Percentiles rank a stretch among this genome's conserved stretches.
Conservation (phyloP, 2,329 filamentous ascomycete species). For the Pyrenophora seminiperda region DNA sequence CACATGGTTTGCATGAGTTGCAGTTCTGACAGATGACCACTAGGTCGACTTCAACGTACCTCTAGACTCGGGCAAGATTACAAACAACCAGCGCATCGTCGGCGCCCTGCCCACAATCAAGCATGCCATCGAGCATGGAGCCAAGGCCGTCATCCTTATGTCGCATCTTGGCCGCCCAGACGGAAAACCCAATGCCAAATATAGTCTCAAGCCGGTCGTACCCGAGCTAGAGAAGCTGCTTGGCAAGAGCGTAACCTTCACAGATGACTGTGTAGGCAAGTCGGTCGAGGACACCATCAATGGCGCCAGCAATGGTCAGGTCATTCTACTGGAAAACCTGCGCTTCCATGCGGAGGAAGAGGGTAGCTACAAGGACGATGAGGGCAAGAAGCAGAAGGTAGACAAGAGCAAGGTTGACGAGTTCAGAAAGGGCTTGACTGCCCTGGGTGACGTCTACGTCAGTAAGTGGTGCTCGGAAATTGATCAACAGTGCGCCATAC, state of each 20-base stretch:
- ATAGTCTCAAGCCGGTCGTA: slow-evolving; percentile 90
- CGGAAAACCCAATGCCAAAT: slow-evolving; percentile 87
- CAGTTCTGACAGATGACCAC: slow-evolving; percentile 15
- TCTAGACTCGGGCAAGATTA: slow-evolving; percentile 88
- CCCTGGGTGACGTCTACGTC: slow-evolving; percentile 93
- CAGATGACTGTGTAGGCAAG: slow-evolving; percentile 85
- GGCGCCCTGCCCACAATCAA: slow-evolving; percentile 95
- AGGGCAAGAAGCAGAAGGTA: slow-evolving; percentile 97
- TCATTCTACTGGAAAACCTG: slow-evolving; percentile 95
- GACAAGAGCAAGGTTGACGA: slow-evolving; percentile 89
- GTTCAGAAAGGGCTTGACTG: slow-evolving; percentile 94
- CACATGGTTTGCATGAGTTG: slow-evolving; percentile 9
- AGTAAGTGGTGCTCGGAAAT: slow-evolving; percentile 62
- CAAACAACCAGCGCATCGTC: slow-evolving; percentile 97
- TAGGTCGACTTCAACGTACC: slow-evolving; percentile 99
- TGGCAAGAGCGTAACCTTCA: slow-evolving; percentile 82
- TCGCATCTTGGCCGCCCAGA: slow-evolving; percentile 97
- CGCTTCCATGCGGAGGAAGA: slow-evolving; percentile 99
- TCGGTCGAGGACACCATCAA: slow-evolving; percentile 90
- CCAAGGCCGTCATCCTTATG: slow-evolving; percentile 95
- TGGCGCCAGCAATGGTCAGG: slow-evolving; percentile 77
- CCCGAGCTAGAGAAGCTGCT: slow-evolving; percentile 90
- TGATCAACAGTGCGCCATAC: slow-evolving; percentile 13
- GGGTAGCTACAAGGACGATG: slow-evolving; percentile 89
- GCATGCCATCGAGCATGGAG: slow-evolving; percentile 85